Conservation (phyloP, 768 basidiomycete genomes). For the Tricholoma saponaceum region DNA sequence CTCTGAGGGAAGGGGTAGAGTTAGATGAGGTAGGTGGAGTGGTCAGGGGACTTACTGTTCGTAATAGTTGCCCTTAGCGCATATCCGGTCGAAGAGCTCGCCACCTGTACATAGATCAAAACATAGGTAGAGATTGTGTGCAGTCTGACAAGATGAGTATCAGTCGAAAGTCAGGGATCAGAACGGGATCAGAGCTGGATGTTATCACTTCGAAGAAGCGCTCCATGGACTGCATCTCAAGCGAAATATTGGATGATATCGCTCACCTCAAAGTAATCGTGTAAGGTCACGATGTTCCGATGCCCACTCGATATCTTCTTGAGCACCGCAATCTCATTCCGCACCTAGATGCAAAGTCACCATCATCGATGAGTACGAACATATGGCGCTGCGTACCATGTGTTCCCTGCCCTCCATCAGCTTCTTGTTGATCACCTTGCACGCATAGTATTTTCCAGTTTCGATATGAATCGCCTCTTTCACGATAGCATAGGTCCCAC, state of each 20-base stretch:
- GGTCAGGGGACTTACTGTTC: slow-evolving; percentile 60
- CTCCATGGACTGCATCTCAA: not conserved
- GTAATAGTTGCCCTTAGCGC: slow-evolving; percentile 94
- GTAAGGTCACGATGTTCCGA: slow-evolving; percentile 85
- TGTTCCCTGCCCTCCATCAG: slow-evolving; percentile 97
- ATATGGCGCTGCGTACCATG: slow-evolving; percentile 61
- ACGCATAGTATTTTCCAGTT: slow-evolving; percentile 91
- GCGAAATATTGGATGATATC: not conserved
- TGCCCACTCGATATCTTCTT: slow-evolving; percentile 92
- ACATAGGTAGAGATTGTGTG: slow-evolving; percentile 90
- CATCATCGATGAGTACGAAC: slow-evolving; percentile 3
- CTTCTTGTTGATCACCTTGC: slow-evolving; percentile 99
- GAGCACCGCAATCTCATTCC: slow-evolving; percentile 95
- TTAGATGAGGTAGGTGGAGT: slow-evolving; percentile 1
- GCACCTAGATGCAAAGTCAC: slow-evolving; percentile 51
- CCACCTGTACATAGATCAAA: slow-evolving; percentile 98
- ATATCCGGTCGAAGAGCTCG: slow-evolving; percentile 98
- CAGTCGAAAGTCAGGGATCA: slow-evolving; percentile 1
- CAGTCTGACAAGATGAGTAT: slow-evolving; percentile 46
- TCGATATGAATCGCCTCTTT: slow-evolving; percentile 95
- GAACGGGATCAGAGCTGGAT: not conserved
- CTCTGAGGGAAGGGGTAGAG: slow-evolving; percentile 39
- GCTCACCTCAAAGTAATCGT: slow-evolving; percentile 92
- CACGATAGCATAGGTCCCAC: slow-evolving; percentile 93
- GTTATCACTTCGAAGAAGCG: too few species aligned